A percentile compares a stretch with the other conserved stretches of the same genome.
Evolutionary conservation across 2,329 filamentous ascomycete genomes (phyloP).

Genomic region (Neonectria magnoliae): DNA sequence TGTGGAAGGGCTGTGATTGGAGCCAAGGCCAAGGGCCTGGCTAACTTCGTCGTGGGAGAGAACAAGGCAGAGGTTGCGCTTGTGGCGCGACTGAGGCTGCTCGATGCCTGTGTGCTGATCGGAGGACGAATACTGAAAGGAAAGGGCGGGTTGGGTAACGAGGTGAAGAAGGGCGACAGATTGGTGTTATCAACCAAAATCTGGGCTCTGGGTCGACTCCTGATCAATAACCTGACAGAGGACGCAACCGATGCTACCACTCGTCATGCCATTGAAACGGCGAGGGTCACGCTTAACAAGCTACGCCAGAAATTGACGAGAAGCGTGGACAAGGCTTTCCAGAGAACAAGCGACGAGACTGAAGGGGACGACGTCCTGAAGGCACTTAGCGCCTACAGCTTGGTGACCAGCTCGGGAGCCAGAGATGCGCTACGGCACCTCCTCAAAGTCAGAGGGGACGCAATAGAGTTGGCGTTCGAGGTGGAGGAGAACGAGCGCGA

Average conservation of each 20-base stretch:
- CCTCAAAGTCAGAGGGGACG: slow-evolving; percentile 75
- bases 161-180: slow-evolving; percentile 56
- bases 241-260: slow-evolving; percentile 47
- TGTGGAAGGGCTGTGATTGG: slow-evolving; percentile 80
- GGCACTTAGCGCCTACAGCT: slow-evolving; percentile 81
- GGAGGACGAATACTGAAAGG: slow-evolving; percentile 60
- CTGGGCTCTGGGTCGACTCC: slow-evolving; percentile 77
- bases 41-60: slow-evolving; percentile 52
- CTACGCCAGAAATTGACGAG: slow-evolving; percentile 72
- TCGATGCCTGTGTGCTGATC: slow-evolving; percentile 62
- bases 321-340: slow-evolving; percentile 75
- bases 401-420: slow-evolving; percentile 82
- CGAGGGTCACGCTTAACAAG: slow-evolving; percentile 70
- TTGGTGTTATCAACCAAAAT: slow-evolving; percentile 73
- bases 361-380: slow-evolving; percentile 69
- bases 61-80: slow-evolving; percentile 42
- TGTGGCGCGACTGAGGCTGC: slow-evolving; percentile 58
- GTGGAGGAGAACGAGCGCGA: slow-evolving; percentile 54
- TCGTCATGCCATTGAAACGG: slow-evolving; percentile 61
- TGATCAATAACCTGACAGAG: slow-evolving; percentile 78
- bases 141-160: slow-evolving; percentile 44
- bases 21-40: slow-evolving; percentile 69
- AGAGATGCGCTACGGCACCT: slow-evolving; percentile 84
- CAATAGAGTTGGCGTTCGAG: slow-evolving; percentile 72
- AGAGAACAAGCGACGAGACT: slow-evolving; percentile 65